Evolutionary conservation across 176 grass and related monocot species (phyloP), one percentile per base, ranked within the genome.

Genomic region (Paspalum notatum): DNA sequence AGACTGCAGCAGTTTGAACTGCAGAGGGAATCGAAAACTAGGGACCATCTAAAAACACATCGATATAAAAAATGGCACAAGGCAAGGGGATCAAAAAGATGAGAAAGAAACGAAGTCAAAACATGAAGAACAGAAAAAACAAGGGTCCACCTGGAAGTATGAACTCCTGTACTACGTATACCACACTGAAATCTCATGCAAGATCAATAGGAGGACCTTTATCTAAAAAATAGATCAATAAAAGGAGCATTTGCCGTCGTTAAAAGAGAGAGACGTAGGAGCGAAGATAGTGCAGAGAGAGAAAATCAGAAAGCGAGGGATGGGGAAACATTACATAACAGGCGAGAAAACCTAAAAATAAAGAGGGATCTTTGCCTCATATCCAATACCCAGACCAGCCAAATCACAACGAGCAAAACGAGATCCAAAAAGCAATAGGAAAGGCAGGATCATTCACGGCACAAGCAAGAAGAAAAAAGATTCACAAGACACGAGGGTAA

Each of bases 1-100:
- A 82, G 83, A 82, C 66, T 66, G 50, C 57, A 51, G 50, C 79
- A 83, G 79, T 86, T 86, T 90, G 79, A 86, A 86, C 79, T 86
- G 51, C 83, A 62, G 79, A 78, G 22, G 74, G 72, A 62, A 86
- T 88, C 85, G 83, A 57, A 76, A 61, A 71, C 5, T 56, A 84
- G 72, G 79, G 80, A 80, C 79, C 79, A 85, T 83, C 25, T 7
- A 9, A 49, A 57, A 69, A 61, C 45, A 12, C 68, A 79, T 61
- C 57, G 66, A 58, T 53, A 81, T 10, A 56, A 57, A 56, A 57
- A 66, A 63, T 67, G 40, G 50, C 9, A 41, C 5, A 61, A 7
- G 12, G 57, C 13, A 11, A 61, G 13, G 12, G 58, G 58, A 61
- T 61, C 12, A 14, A 61, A 61, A 26, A 26, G 58, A 15, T 61